Conservation (phyloP, 768 basidiomycete species). For the Calocera viscosa region DNA sequence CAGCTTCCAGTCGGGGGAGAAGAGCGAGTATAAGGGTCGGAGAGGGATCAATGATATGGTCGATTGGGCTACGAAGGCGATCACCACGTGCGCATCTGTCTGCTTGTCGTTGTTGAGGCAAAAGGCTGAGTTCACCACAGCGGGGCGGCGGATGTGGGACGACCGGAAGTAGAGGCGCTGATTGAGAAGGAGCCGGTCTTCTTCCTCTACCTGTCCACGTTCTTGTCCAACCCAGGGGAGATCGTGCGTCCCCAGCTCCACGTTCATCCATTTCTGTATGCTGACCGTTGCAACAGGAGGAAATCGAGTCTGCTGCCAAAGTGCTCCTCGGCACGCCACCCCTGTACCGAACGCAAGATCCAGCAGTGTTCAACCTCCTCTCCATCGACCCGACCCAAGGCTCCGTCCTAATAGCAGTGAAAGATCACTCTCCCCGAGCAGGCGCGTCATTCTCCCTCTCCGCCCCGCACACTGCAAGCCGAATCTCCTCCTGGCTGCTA, state of each 20-base stretch:
- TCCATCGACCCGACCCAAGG: slow-evolving; percentile 24
- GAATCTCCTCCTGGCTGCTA: slow-evolving; percentile 45
- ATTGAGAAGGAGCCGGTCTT: slow-evolving; percentile 40
- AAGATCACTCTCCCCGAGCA: slow-evolving; percentile 9
- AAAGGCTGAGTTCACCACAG: slow-evolving; percentile 21
- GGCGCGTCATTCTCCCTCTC: slow-evolving; percentile 13
- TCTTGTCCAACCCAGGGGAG: slow-evolving; percentile 24
- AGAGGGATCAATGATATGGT: slow-evolving; percentile 59
- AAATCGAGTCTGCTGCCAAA: slow-evolving; percentile 46
- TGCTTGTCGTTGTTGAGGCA: neutral
- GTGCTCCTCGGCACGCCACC: slow-evolving; percentile 39
- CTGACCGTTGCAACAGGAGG: slow-evolving; percentile 27
- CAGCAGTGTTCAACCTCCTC: slow-evolving; percentile 25
- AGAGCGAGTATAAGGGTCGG: slow-evolving; percentile 63
- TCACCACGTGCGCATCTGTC: slow-evolving; percentile 44
- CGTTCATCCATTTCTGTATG: neutral
- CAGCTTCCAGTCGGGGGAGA: slow-evolving; percentile 38
- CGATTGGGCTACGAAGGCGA: slow-evolving; percentile 63
- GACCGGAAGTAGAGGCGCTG: slow-evolving; percentile 30
- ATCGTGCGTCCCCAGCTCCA: slow-evolving; percentile 21
- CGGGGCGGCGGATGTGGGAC: slow-evolving; percentile 30
- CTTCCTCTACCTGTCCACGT: slow-evolving; percentile 46
- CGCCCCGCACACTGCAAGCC: slow-evolving; percentile 19
- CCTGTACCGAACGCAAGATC: slow-evolving; percentile 34
- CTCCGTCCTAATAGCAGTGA: slow-evolving; percentile 11